These are phyloP conservation scores for Podochytrium sp. DNA, from an alignment of 192 early-diverging fungal species.

Conservation along the genomic window DNA sequence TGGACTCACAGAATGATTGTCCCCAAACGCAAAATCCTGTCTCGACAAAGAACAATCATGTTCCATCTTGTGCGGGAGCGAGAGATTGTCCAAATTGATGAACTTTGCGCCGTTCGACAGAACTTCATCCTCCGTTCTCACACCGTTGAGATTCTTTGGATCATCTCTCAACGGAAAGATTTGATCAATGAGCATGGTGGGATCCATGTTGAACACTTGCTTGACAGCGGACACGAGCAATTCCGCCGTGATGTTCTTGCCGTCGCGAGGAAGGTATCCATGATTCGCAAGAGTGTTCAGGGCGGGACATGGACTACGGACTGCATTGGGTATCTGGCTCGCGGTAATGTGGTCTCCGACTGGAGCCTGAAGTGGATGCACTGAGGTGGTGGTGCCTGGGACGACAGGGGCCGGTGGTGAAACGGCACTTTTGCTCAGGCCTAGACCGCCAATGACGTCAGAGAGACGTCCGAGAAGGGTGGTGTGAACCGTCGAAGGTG, in stretches of 20 bases:
- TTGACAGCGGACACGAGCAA: conserved; percentile 11
- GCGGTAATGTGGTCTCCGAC: too few species aligned
- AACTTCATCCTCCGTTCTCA: not conserved
- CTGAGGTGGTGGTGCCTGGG: too few species aligned
- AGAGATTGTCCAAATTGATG: conserved; percentile 5
- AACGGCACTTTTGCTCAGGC: too few species aligned
- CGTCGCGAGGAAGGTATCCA: conserved; percentile 43
- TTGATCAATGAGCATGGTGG: not conserved
- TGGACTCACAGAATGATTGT: conserved; percentile 19
- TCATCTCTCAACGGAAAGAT: not conserved
- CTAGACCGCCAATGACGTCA: too few species aligned
- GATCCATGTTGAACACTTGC: conserved; percentile 4
- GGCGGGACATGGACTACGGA: conserved; percentile 5
- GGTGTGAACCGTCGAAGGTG: too few species aligned
- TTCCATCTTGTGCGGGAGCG: conserved; percentile 30
- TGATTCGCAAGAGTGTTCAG: conserved; percentile 38
- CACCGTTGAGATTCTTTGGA: not conserved
- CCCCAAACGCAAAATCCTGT: conserved; percentile 37
- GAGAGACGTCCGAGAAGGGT: too few species aligned
- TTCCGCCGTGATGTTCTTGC: conserved; percentile 11
- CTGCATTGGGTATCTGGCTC: too few species aligned
- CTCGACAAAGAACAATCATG: conserved; percentile 45
- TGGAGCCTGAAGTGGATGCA: too few species aligned
- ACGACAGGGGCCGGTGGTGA: too few species aligned
- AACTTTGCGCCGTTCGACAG: not conserved